A percentile compares a stretch with the other conserved stretches of the same genome.
phyloP scores from a whole-genome alignment of 805 yeast species.

The Clavispora asparagi region DNA sequence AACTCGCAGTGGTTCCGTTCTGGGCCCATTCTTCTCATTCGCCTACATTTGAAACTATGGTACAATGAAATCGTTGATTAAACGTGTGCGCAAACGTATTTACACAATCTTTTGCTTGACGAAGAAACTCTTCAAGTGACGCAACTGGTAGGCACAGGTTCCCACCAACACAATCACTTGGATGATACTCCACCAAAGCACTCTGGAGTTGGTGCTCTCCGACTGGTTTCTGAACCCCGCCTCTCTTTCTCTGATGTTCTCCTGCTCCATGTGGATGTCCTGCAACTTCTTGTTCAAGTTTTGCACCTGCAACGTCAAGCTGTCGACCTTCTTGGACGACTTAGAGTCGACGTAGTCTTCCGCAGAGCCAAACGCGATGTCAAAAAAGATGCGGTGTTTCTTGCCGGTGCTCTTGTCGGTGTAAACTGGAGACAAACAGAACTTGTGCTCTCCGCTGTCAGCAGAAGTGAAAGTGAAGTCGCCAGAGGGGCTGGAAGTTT shows the following conservation, averaged over 20 bases:
- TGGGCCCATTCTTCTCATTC: too few relatives aligned
- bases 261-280: conserved; percentile 62
- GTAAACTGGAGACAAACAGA: conserved; percentile 62
- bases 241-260: conserved; percentile 69
- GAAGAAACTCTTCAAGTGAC: conserved; percentile 74
- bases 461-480: conserved; percentile 77
- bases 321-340: conserved; percentile 49
- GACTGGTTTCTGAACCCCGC: conserved; percentile 70
- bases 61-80: background rate
- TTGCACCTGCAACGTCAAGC: conserved; percentile 50
- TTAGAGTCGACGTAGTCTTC: conserved; percentile 57
- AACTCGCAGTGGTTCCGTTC: too few relatives aligned
- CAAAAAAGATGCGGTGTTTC: conserved; percentile 66
- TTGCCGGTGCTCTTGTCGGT: conserved; percentile 66
- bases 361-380: conserved; percentile 64
- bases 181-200: conserved; percentile 66
- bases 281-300: conserved; percentile 53
- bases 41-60: too few relatives aligned
- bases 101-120: conserved; percentile 81
- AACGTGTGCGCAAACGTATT: conserved; percentile 2
- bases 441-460: conserved; percentile 79
- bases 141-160: conserved; percentile 73
- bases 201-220: conserved; percentile 70
- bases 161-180: conserved; percentile 64
- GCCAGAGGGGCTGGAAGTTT: conserved; percentile 54